Conservation (phyloP, 1,284 basidiomycete genomes). For the Marasmius tenuissimus region DNA sequence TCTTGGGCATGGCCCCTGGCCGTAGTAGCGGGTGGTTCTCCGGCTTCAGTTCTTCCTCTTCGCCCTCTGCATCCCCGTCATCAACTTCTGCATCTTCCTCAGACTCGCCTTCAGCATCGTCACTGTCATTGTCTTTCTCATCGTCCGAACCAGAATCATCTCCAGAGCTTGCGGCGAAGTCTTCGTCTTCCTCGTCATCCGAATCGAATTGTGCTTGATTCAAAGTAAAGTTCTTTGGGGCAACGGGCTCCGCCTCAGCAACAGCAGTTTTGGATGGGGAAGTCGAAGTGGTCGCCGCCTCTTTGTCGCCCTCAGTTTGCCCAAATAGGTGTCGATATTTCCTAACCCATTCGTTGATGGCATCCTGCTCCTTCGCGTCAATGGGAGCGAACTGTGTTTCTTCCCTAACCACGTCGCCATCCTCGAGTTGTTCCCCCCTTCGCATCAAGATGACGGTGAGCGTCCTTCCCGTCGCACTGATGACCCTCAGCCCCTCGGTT, state of each 20-base stretch:
- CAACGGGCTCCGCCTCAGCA: conserved; percentile 46
- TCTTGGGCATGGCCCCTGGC: conserved; percentile 65
- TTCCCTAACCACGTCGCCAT: conserved; percentile 29
- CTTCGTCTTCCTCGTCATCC: conserved; percentile 2
- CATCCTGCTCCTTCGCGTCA: conserved; percentile 66
- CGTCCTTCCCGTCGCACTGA: conserved; percentile 66
- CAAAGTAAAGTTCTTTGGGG: conserved; percentile 30
- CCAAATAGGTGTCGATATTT: conserved; percentile 60
- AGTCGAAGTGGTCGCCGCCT: conserved; percentile 6
- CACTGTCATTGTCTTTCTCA: conserved; percentile 20
- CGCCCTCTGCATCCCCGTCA: conserved; percentile 37
- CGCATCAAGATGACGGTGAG: conserved; percentile 62
- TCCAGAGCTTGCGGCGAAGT: background rate
- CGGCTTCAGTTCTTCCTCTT: conserved; percentile 48
- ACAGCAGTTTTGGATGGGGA: conserved; percentile 7
- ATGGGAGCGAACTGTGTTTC: conserved; percentile 72
- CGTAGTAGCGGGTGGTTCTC: conserved; percentile 62
- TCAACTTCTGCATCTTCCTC: conserved; percentile 28
- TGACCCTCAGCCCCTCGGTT: conserved; percentile 55
- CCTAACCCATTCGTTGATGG: conserved; percentile 64
- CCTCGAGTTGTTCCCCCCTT: conserved; percentile 2
- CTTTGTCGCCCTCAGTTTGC: conserved; percentile 23
- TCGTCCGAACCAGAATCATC: conserved; percentile 20
- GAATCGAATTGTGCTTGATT: conserved; percentile 10
- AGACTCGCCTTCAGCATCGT: conserved; percentile 20